A percentile compares a stretch with the other conserved stretches of the same genome.
Conservation (phyloP, 139 green algal genomes). For the Bryopsis sp. region DNA sequence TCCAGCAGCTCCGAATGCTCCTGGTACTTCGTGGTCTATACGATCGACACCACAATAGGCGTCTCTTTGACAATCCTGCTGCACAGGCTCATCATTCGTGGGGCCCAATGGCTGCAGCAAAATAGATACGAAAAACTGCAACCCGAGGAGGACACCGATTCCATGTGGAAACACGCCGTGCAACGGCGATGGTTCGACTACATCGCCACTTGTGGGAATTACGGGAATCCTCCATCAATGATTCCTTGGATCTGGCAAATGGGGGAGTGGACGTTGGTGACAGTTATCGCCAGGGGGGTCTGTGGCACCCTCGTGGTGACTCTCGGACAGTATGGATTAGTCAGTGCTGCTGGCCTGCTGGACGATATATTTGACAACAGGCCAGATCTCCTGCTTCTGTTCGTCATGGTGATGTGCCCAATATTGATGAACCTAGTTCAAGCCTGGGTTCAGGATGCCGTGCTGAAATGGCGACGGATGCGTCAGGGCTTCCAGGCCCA, state of each 20-base stretch:
- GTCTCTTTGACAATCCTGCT: conserved; percentile 35
- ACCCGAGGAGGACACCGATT: not conserved
- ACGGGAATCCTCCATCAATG: conserved; percentile 27
- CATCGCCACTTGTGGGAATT: conserved; percentile 39
- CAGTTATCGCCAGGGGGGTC: conserved; percentile 4
- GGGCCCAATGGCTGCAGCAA: not conserved
- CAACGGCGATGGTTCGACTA: conserved; percentile 12
- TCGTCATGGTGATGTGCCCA: conserved; percentile 50
- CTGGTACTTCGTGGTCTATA: conserved; percentile 45
- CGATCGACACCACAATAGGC: conserved; percentile 44
- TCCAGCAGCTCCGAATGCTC: no score
- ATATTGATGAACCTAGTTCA: conserved; percentile 48
- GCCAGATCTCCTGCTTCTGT: conserved; percentile 33
- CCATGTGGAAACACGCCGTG: no score
- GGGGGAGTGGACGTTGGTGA: conserved; percentile 31
- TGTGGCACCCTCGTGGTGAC: not conserved
- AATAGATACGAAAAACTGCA: not conserved
- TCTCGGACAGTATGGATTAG: not conserved
- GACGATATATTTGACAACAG: conserved; percentile 36
- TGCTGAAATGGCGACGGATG: conserved; percentile 31
- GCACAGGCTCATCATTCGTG: conserved; percentile 30
- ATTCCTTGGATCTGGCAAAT: conserved; percentile 34
- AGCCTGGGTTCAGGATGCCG: conserved; percentile 30
- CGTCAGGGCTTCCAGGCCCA: no score
- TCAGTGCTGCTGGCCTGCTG: conserved; percentile 23